Evolutionary conservation across 257 asterid species (phyloP), one percentile per base, ranked within the genome.

Genomic region (Solanum ossicruentum): DNA sequence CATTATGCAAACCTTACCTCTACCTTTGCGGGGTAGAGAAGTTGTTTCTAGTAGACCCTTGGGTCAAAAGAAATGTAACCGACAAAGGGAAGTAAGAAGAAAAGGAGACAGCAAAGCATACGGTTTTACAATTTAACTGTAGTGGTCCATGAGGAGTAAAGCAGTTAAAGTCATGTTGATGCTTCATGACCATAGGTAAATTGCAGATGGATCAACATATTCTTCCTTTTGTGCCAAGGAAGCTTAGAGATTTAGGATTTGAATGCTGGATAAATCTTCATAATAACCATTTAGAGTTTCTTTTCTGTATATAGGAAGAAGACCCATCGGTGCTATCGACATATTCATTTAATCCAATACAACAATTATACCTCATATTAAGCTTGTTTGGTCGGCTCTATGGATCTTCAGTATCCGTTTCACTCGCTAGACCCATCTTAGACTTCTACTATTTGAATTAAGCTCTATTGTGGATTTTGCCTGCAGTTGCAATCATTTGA

Each of bases 401-500:
- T 12, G n/a, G 32, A 66, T 66, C 73, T 11, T 28, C 73, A 28
- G 11, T 66, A 66, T 28, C 45, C 45, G 7, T 63, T 10, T 66
- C 73, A 8, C 47, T 28, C 45, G 13, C 73, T 66, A 66, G 11
- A 66, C 73, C 45, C 45, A 5, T 3, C 71, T 12, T 26, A 52
- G 16, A 9, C 23, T 83, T n/a, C 47, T 16, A 17, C 63, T 66
- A 8, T 51, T 66, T 63, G 26, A 1, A 66, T 83, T 83, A 32
- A 32, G 18, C n/a, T 51, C 66, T 83, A 18, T 28, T 83, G 45
- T 65, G 26, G 85, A 69, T 84, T 32, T 82, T 87, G 26, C 87
- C 87, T 79, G 94, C 92, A 95, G 99, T 89, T 94, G 82, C 97
- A 95, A 87, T 92, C 99, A 66, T 86, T 94, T 75, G 89, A 93